These are phyloP conservation scores for Fagopyrum esculentum DNA, from an alignment of 148 eudicot genomes.

Conservation along the genomic window DNA sequence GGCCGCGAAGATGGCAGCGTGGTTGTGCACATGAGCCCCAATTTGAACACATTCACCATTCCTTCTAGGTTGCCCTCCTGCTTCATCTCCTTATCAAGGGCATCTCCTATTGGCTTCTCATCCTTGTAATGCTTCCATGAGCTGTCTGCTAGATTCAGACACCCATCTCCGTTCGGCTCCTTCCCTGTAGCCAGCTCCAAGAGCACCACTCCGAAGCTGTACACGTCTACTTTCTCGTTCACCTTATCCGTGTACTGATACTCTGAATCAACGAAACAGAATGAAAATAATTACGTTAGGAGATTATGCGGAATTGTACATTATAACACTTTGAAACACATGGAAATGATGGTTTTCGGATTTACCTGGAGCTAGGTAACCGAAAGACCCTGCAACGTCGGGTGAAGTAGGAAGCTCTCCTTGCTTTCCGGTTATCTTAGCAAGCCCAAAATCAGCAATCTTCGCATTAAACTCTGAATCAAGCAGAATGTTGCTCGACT, in stretches of 20 bases:
- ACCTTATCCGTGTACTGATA: slow-evolving; percentile 54
- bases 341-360: not conserved
- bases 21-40: slow-evolving; percentile 63
- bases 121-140: slow-evolving; percentile 58
- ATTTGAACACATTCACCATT: slow-evolving; percentile 45
- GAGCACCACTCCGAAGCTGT: slow-evolving; percentile 78
- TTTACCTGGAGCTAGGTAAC: slow-evolving; percentile 66
- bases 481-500: slow-evolving; percentile 60
- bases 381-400: slow-evolving; percentile 63
- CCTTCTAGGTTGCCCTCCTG: slow-evolving; percentile 36
- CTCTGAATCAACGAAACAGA: slow-evolving; percentile 29
- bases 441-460: slow-evolving; percentile 71
- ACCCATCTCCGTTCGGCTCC: slow-evolving; percentile 44
- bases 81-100: slow-evolving; percentile 36
- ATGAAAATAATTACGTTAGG: not conserved
- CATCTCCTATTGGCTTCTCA: slow-evolving; percentile 32
- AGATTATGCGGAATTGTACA: not conserved
- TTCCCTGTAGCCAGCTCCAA: slow-evolving; percentile 72
- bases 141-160: slow-evolving; percentile 67
- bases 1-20: slow-evolving; percentile 49
- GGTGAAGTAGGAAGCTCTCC: slow-evolving; percentile 42
- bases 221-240: slow-evolving; percentile 65
- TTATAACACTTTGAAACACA: not conserved
- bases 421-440: slow-evolving; percentile 39
- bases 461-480: slow-evolving; percentile 55